phyloP scores from a whole-genome alignment of 768 basidiomycete species.

The Tulasnella sp. region DNA sequence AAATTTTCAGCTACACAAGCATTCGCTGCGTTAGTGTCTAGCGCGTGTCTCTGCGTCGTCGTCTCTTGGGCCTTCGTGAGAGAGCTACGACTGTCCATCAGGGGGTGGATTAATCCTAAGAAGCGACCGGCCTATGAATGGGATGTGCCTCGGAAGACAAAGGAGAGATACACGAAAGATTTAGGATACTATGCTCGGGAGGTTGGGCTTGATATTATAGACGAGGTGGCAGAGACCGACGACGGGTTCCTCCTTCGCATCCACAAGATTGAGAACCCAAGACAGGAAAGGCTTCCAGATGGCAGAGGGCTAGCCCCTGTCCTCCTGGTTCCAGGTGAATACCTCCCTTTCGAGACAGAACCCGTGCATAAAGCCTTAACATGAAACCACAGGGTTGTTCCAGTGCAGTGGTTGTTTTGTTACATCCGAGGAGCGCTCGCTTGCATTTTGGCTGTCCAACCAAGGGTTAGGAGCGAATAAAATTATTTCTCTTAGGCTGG shows the following conservation, averaged over 20 bases:
- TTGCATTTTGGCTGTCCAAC: slow-evolving; percentile 41
- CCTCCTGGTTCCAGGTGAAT: neutral
- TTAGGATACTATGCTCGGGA: slow-evolving; percentile 35
- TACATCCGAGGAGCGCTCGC: slow-evolving; percentile 37
- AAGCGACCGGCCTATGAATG: slow-evolving; percentile 22
- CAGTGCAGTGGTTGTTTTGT: slow-evolving; percentile 38
- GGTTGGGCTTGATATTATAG: slow-evolving; percentile 34
- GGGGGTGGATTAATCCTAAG: neutral
- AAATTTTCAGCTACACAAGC: too few species aligned
- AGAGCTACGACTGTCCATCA: neutral
- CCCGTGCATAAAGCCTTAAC: slow-evolving; percentile 28
- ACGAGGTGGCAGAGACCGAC: slow-evolving; percentile 36
- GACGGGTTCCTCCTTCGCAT: slow-evolving; percentile 33
- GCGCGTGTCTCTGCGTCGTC: too few species aligned
- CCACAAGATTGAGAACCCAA: slow-evolving; percentile 30
- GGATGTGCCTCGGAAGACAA: slow-evolving; percentile 32
- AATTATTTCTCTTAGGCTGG: neutral
- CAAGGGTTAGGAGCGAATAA: slow-evolving; percentile 25
- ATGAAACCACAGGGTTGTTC: slow-evolving; percentile 28
- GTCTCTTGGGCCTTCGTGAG: neutral
- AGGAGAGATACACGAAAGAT: slow-evolving; percentile 32
- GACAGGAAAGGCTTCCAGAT: slow-evolving; percentile 23
- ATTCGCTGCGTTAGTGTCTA: too few species aligned
- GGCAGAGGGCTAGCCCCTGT: slow-evolving; percentile 25
- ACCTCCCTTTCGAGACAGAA: neutral